Evolutionary conservation across 2,329 filamentous ascomycete genomes (phyloP).

Genomic region (Blumeria graminis): DNA sequence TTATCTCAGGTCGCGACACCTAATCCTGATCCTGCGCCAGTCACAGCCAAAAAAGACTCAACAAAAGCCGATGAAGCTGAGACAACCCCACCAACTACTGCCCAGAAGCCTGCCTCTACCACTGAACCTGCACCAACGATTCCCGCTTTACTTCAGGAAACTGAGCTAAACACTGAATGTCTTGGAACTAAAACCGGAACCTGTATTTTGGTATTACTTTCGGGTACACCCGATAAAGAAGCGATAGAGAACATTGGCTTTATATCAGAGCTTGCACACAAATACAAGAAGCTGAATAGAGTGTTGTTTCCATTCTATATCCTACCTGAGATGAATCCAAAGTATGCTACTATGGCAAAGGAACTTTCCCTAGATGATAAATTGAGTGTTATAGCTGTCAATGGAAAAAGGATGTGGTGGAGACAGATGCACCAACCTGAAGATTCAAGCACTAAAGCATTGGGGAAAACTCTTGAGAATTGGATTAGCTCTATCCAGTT

Average conservation of each 20-base stretch:
- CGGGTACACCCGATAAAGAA: constrained; percentile 18
- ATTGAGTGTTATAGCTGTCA: constrained; percentile 57
- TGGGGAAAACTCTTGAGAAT: constrained; percentile 35
- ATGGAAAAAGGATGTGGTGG: constrained; percentile 72
- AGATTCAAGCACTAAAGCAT: constrained; percentile 6
- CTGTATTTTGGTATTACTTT: constrained; percentile 57
- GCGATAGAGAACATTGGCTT: constrained; percentile 34
- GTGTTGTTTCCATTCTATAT: constrained; percentile 67
- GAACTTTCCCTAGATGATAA: constrained; percentile 36
- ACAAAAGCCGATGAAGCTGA: constrained; percentile 19
- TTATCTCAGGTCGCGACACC: constrained; percentile 55
- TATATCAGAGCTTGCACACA: constrained; percentile 51
- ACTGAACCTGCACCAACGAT: constrained; percentile 38
- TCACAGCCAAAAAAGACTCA: constrained; percentile 20
- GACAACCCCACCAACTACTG: constrained; percentile 20
- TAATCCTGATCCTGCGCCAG: constrained; percentile 48
- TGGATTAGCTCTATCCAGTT: constrained; percentile 87
- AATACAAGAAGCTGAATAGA: constrained; percentile 39
- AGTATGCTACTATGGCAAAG: constrained; percentile 27
- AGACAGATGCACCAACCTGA: constrained; percentile 29
- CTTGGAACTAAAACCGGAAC: constrained; percentile 53
- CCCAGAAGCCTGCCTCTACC: constrained; percentile 22
- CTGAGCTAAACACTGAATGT: constrained; percentile 45
- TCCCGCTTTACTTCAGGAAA: constrained; percentile 34
- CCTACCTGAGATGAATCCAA: constrained; percentile 37